phyloP scores from a whole-genome alignment of 164 flowering plant genomes.

The Paratinospora sagittata region DNA sequence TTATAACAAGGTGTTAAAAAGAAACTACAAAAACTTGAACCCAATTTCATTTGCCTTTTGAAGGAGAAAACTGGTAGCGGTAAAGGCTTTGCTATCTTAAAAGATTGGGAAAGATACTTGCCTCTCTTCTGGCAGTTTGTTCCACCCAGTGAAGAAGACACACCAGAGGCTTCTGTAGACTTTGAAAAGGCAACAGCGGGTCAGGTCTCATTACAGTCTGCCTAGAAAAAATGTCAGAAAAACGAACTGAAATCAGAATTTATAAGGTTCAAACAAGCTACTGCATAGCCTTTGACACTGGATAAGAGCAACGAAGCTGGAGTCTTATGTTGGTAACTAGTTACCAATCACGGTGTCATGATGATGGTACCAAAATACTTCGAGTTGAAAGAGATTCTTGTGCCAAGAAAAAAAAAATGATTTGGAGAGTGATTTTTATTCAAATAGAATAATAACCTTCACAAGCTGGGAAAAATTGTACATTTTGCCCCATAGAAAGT shows the following conservation, averaged over 20 bases:
- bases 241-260: conserved; percentile 1
- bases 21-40: background rate
- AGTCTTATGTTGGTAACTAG: background rate
- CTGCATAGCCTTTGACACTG: background rate
- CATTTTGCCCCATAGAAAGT: background rate
- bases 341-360: background rate
- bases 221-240: conserved; percentile 17
- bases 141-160: conserved; percentile 99
- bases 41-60: conserved; percentile 9
- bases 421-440: background rate
- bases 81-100: conserved; percentile 66
- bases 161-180: conserved; percentile 85
- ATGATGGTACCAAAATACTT: background rate
- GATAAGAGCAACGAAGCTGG: background rate
- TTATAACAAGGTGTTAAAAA: background rate
- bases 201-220: conserved; percentile 62
- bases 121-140: conserved; percentile 95
- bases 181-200: conserved; percentile 41
- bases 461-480: conserved; percentile 5
- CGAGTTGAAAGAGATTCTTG: background rate
- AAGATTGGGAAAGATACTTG: conserved; percentile 86
- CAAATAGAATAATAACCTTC: background rate
- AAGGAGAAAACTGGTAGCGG: conserved; percentile 97
- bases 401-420: background rate
- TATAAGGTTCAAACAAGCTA: background rate